Conservation (phyloP, 176 grass and related monocot species). For the Musa acuminata region DNA sequence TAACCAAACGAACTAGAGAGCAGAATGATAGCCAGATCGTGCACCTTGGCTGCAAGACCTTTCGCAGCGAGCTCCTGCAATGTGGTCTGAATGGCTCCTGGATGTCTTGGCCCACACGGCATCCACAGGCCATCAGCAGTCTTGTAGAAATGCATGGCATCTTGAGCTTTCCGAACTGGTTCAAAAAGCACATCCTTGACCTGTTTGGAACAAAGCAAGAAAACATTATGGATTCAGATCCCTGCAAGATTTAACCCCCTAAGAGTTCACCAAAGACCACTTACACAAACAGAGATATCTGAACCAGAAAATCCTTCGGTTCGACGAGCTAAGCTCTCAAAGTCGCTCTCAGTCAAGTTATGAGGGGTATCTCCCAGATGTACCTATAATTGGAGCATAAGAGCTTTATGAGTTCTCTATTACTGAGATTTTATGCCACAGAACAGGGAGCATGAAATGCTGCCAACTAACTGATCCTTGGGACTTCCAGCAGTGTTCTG, state of each 20-base stretch:
- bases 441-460: neutral
- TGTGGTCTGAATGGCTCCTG: conserved; percentile 65
- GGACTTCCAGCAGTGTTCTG: neutral
- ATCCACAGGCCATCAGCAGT: conserved; percentile 57
- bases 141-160: conserved; percentile 90
- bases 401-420: no score
- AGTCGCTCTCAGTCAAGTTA: conserved; percentile 81
- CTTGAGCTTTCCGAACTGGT: conserved; percentile 94
- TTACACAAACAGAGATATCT: conserved; percentile 92
- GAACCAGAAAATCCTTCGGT: conserved; percentile 97
- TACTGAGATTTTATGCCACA: neutral
- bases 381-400: conserved; percentile 31
- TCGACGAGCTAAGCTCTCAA: conserved; percentile 60
- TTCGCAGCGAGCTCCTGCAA: conserved; percentile 83
- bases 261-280: conserved; percentile 13
- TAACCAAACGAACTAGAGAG: neutral
- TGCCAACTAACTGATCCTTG: no score
- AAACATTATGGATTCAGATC: neutral
- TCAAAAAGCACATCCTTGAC: conserved; percentile 97
- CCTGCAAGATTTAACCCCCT: neutral
- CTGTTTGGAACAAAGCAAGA: conserved; percentile 29
- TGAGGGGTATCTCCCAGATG: conserved; percentile 97
- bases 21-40: neutral
- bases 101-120: conserved; percentile 85
- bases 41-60: conserved; percentile 71